A percentile compares a stretch with the other conserved stretches of the same genome.
Conservation (phyloP, 2,329 filamentous ascomycete species). For the Metarhizium rileyi region DNA sequence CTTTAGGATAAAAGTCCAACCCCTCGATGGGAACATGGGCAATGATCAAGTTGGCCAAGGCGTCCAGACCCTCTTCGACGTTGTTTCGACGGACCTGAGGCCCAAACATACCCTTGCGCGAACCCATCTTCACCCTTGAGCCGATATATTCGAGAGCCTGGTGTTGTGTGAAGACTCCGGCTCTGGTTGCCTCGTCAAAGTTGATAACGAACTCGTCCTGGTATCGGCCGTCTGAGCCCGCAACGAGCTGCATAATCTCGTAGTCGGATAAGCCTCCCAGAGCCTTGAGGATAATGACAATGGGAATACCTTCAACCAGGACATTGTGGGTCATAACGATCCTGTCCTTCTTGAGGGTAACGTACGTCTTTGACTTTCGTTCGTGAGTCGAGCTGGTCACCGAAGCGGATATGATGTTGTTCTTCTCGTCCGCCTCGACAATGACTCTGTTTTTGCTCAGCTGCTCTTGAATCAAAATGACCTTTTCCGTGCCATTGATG, state of each 20-base stretch:
- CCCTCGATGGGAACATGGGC: constrained; percentile 88
- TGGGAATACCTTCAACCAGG: constrained; percentile 84
- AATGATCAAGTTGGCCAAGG: constrained; percentile 83
- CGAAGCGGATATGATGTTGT: constrained; percentile 86
- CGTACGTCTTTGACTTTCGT: constrained; percentile 95
- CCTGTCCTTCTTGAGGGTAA: constrained; percentile 85
- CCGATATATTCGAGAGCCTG: constrained; percentile 93
- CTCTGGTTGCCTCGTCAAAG: constrained; percentile 82
- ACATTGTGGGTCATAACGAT: constrained; percentile 90
- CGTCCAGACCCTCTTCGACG: constrained; percentile 86
- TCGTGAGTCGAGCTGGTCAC: constrained; percentile 97
- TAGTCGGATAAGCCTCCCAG: constrained; percentile 90
- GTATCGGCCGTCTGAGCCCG: constrained; percentile 77
- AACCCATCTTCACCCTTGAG: constrained; percentile 76
- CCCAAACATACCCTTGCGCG: constrained; percentile 47
- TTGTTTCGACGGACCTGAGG: constrained; percentile 61
- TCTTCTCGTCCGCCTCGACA: constrained; percentile 86
- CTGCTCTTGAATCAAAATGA: constrained; percentile 96
- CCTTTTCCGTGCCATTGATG: constrained; percentile 94
- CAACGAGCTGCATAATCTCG: constrained; percentile 86
- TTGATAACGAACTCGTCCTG: constrained; percentile 95
- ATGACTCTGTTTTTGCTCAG: constrained; percentile 99
- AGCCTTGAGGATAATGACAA: constrained; percentile 86
- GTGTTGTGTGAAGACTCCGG: constrained; percentile 83
- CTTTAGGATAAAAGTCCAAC: constrained; percentile 93